These are phyloP conservation scores for Serendipita indica DNA, from an alignment of 768 basidiomycete genomes.

Conservation along the genomic window DNA sequence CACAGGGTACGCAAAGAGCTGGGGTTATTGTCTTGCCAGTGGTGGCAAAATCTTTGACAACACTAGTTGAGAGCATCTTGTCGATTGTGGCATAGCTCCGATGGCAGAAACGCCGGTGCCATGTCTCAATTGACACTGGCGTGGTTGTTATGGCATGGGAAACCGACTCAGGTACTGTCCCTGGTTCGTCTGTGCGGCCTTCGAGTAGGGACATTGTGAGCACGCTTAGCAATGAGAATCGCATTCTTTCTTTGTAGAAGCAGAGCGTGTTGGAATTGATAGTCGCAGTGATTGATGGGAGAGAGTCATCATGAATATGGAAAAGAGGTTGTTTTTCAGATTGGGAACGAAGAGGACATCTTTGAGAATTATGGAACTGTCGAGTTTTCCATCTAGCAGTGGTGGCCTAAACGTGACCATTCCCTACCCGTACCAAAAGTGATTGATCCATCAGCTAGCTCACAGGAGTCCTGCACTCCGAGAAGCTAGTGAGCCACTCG, in stretches of 20 bases:
- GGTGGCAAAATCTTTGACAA: not conserved
- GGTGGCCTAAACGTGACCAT: not conserved
- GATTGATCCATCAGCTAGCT: not conserved
- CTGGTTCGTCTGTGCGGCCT: not conserved
- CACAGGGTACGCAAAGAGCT: not conserved
- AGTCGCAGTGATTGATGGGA: not conserved
- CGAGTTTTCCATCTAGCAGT: not conserved
- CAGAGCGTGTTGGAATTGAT: not conserved
- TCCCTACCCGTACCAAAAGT: not conserved
- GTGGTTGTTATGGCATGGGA: no score
- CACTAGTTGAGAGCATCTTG: no score
- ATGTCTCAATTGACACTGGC: not conserved
- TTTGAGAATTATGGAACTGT: not conserved
- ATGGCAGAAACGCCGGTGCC: slow-evolving; percentile 2
- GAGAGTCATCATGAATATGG: not conserved
- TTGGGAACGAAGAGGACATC: not conserved
- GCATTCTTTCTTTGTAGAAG: not conserved
- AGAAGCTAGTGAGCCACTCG: not conserved
- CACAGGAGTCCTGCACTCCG: not conserved
- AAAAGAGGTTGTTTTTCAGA: not conserved
- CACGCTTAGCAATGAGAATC: not conserved
- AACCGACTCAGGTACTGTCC: not conserved
- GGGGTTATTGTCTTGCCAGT: not conserved
- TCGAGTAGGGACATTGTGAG: not conserved
- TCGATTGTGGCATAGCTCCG: no score